A percentile compares a stretch with the other conserved stretches of the same genome.
Evolutionary conservation across 106 monocot species (phyloP).

Genomic region (Triglochin maritima): DNA sequence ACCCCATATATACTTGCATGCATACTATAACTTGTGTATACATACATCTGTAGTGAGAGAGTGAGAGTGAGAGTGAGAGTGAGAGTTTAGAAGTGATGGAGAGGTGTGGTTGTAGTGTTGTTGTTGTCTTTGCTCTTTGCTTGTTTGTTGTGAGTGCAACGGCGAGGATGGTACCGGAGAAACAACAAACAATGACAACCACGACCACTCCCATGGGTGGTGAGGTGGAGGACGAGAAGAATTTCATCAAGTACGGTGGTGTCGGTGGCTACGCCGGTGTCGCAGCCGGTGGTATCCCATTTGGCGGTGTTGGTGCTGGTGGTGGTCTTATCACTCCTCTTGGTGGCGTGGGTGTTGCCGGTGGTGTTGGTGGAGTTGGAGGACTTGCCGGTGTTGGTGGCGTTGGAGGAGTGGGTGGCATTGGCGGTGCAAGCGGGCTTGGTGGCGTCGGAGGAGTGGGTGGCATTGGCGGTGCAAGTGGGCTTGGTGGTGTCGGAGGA

Average conservation of each 20-base stretch:
- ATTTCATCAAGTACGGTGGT: constrained; percentile 12
- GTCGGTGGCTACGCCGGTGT: constrained; percentile 16
- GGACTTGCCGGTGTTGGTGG: constrained; percentile 1
- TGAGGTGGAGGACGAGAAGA: constrained; percentile 10
- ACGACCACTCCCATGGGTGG: not conserved
- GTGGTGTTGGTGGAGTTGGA: constrained; percentile 6
- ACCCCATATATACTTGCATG: not conserved
- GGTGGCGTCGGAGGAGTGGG: not conserved
- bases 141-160: not conserved
- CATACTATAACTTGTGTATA: not conserved
- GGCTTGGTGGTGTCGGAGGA: constrained; percentile 4
- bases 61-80: not conserved
- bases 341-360: not conserved
- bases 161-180: constrained; percentile 4
- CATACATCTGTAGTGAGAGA: not conserved
- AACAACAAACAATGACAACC: not conserved
- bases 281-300: constrained; percentile 2
- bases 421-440: not conserved
- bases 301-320: constrained; percentile 11
- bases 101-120: not conserved
- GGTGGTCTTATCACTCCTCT: not conserved
- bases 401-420: constrained; percentile 3
- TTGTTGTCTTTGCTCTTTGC: not conserved
- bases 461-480: not conserved
- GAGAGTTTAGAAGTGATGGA: not conserved